Evolutionary conservation across 176 grass and related monocot species (phyloP).

Genomic region (Avena sativa): DNA sequence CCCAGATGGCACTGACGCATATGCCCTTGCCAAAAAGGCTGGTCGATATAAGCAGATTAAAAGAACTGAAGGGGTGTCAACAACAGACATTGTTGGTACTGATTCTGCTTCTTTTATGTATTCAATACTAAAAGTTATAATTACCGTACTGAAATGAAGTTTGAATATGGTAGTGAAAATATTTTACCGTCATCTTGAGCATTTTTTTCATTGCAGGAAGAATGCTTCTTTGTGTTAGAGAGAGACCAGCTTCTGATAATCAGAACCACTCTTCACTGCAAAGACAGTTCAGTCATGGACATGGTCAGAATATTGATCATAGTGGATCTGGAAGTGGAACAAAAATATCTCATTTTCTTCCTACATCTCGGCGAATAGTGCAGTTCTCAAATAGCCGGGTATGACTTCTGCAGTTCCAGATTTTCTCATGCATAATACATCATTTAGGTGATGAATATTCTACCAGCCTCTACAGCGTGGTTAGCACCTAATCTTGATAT

Average conservation of each 20-base stretch:
- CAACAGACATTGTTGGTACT: conserved; percentile 91
- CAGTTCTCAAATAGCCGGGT: conserved; percentile 97
- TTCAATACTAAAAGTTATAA: conserved; percentile 31
- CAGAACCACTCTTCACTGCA: conserved; percentile 80
- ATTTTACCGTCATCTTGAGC: conserved; percentile 14
- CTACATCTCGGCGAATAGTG: conserved; percentile 91
- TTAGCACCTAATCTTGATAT: conserved; percentile 17
- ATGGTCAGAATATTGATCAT: conserved; percentile 70
- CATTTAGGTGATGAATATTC: conserved; percentile 28
- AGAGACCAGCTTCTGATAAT: conserved; percentile 72
- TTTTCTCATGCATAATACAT: conserved; percentile 10
- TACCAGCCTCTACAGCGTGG: neutral
- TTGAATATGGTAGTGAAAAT: neutral
- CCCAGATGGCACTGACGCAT: conserved; percentile 89
- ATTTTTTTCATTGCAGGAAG: conserved; percentile 51
- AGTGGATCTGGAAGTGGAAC: conserved; percentile 62
- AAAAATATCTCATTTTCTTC: conserved; percentile 85
- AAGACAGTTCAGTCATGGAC: conserved; percentile 88
- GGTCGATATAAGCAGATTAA: conserved; percentile 97
- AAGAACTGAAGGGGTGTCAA: conserved; percentile 90
- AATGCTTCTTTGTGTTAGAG: conserved; percentile 95
- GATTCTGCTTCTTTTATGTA: conserved; percentile 21
- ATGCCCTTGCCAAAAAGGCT: conserved; percentile 93
- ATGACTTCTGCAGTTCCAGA: conserved; percentile 26
- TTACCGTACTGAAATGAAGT: conserved; percentile 1